A percentile compares a stretch with the other conserved stretches of the same genome.
These are phyloP conservation scores for Hypoxylon rubiginosum DNA, from an alignment of 2,329 filamentous ascomycete genomes.

Conservation along the genomic window DNA sequence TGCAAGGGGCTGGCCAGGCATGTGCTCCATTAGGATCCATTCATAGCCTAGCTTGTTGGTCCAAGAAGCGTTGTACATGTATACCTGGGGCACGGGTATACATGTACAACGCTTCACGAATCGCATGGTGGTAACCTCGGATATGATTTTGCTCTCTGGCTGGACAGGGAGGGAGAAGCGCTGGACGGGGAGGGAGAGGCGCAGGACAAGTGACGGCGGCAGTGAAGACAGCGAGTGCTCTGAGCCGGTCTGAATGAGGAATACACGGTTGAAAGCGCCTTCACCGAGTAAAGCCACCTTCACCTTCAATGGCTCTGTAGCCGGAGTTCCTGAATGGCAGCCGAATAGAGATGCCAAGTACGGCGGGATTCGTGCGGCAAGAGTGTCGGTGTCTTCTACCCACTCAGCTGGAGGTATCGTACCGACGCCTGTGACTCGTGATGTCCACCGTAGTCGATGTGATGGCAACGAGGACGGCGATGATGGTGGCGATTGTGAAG, in stretches of 20 bases:
- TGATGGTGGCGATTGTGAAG: too few species aligned
- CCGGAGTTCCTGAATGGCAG: not conserved
- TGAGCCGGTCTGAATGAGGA: not conserved
- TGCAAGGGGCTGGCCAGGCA: not conserved
- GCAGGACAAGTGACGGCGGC: not conserved
- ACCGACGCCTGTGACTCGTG: too few species aligned
- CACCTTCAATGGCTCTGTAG: not conserved
- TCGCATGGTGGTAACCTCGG: not conserved
- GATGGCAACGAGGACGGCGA: too few species aligned
- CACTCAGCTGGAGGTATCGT: not conserved
- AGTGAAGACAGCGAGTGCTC: not conserved
- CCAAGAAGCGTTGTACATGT: not conserved
- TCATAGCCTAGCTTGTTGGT: not conserved
- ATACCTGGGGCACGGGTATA: not conserved
- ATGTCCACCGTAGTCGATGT: too few species aligned
- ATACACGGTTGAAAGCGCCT: not conserved
- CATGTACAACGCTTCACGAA: not conserved
- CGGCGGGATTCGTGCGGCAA: too few species aligned
- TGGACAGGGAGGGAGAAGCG: not conserved
- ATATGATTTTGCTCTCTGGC: not conserved
- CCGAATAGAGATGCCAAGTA: not conserved
- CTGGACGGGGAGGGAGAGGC: not conserved
- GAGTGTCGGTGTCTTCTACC: not conserved
- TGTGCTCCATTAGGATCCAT: not conserved
- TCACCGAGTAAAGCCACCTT: not conserved